Conservation (phyloP, 1,284 basidiomycete genomes). For the Ganoderma lingzhi region DNA sequence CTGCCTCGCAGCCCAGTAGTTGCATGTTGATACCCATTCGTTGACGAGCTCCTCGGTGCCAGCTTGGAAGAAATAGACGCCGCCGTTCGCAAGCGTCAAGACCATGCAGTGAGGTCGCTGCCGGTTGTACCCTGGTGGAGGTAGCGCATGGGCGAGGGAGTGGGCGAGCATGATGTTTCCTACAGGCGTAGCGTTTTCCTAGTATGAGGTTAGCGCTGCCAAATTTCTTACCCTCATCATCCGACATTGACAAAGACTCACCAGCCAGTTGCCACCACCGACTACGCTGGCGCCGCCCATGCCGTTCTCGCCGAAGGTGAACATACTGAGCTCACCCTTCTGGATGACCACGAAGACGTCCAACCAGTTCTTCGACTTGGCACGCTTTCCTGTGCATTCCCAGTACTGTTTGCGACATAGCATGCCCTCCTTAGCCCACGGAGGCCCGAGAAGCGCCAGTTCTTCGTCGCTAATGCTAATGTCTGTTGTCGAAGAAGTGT, state of each 20-base stretch:
- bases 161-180: constrained; percentile 88
- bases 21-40: constrained; percentile 98
- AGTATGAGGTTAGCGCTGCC: background rate
- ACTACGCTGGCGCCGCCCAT: constrained; percentile 68
- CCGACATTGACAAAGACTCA: constrained; percentile 50
- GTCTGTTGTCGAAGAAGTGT: constrained; percentile 66
- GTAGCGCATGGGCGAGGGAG: constrained; percentile 87
- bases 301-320: constrained; percentile 83
- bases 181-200: constrained; percentile 88
- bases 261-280: constrained; percentile 98
- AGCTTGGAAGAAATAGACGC: constrained; percentile 96
- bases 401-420: constrained; percentile 94
- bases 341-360: constrained; percentile 97
- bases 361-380: constrained; percentile 89
- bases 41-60: constrained; percentile 97
- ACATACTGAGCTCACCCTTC: constrained; percentile 94
- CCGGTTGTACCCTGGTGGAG: constrained; percentile 91
- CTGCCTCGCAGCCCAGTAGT: constrained; percentile 96
- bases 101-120: constrained; percentile 95
- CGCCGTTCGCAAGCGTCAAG: constrained; percentile 88
- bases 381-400: constrained; percentile 84
- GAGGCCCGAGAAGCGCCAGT: constrained; percentile 91
- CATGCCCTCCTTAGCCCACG: constrained; percentile 99
- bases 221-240: background rate
- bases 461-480: constrained; percentile 94